Evolutionary conservation across 1,139 yeast genomes (phyloP).

Genomic region (Candida tetrigidarum): DNA sequence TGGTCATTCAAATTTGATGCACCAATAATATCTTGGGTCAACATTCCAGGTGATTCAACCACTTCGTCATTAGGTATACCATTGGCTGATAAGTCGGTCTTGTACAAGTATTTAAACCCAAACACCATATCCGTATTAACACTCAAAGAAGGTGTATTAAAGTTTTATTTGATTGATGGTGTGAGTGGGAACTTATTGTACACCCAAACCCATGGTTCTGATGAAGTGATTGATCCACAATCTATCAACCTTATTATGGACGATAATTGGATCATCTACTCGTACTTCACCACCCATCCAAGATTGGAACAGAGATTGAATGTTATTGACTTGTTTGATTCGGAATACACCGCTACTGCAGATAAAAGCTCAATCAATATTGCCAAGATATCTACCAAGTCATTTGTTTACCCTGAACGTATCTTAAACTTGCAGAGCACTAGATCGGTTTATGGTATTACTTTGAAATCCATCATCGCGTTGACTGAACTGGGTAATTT

Average conservation of each 20-base stretch:
- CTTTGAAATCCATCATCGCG: conserved; percentile 68
- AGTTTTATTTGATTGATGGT: conserved; percentile 63
- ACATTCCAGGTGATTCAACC: conserved; percentile 41
- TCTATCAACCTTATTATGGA: conserved; percentile 64
- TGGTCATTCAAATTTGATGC: conserved; percentile 35
- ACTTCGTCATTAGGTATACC: conserved; percentile 74
- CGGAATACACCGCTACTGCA: conserved; percentile 37
- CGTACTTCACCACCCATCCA: conserved; percentile 59
- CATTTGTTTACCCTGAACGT: conserved; percentile 65
- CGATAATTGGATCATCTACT: conserved; percentile 83
- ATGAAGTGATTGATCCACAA: conserved; percentile 36
- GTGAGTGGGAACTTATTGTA: conserved; percentile 69
- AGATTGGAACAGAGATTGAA: conserved; percentile 60
- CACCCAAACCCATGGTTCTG: conserved; percentile 46
- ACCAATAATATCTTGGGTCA: conserved; percentile 23
- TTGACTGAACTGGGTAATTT: conserved; percentile 66
- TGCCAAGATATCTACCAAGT: conserved; percentile 43
- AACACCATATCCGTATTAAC: conserved; percentile 63
- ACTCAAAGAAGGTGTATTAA: conserved; percentile 35
- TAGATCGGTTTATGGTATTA: conserved; percentile 71
- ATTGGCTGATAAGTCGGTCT: conserved; percentile 70
- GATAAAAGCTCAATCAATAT: conserved; percentile 30
- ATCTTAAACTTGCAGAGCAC: conserved; percentile 59
- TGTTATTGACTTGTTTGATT: conserved; percentile 81
- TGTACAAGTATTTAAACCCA: conserved; percentile 85